Percentiles rank a stretch among this genome's conserved stretches.
phyloP scores from a whole-genome alignment of 192 early-diverging fungal species.

The Phycomyces blakesleeanus region DNA sequence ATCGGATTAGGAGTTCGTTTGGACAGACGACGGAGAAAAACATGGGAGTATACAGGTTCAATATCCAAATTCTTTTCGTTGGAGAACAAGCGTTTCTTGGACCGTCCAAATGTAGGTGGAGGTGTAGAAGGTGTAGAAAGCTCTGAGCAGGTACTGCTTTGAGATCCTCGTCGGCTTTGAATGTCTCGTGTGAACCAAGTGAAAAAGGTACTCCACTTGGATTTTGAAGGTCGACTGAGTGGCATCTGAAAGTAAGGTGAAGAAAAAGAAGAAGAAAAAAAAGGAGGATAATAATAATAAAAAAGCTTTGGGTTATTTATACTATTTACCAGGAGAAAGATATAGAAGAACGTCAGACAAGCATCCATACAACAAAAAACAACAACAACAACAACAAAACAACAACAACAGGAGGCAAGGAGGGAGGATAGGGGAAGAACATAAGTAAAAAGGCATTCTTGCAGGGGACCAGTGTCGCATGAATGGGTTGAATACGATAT shows the following conservation, averaged over 20 bases:
- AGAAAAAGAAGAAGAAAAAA: background rate
- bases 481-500: no score
- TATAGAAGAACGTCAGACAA: no score
- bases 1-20: constrained; percentile 9
- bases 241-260: background rate
- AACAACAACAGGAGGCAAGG: no score
- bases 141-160: constrained; percentile 6
- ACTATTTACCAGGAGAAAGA: background rate
- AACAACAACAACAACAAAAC: no score
- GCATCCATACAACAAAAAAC: no score
- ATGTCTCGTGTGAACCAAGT: constrained; percentile 17
- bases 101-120: background rate
- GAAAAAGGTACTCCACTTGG: constrained; percentile 11
- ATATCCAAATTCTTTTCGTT: background rate
- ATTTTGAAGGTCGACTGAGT: constrained; percentile 1
- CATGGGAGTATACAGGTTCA: no score
- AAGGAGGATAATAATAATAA: background rate
- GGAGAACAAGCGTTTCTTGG: constrained; percentile 3
- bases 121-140: background rate
- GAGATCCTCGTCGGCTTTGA: constrained; percentile 4
- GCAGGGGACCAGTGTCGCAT: no score
- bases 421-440: no score
- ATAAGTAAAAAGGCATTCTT: no score
- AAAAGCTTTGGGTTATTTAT: constrained; percentile 3
- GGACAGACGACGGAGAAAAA: constrained; percentile 3